phyloP scores from a whole-genome alignment of 768 basidiomycete species.

The Kwoniella sp. region DNA sequence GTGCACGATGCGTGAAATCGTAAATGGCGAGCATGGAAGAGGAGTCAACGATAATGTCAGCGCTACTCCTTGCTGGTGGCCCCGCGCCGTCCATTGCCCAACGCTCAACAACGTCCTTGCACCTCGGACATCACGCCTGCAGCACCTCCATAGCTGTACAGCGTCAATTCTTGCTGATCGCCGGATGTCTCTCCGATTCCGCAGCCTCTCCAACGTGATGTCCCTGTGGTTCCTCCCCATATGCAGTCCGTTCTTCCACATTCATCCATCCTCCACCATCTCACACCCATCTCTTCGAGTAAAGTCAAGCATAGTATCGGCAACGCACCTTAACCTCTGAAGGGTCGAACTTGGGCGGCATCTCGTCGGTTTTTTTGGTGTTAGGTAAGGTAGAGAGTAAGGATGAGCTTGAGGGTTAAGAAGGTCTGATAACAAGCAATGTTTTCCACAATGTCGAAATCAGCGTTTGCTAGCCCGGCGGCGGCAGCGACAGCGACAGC shows the following conservation, averaged over 20 bases:
- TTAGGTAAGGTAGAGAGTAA: constrained; percentile 16
- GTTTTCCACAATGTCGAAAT: background rate
- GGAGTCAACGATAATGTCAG: background rate
- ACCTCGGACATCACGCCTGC: background rate
- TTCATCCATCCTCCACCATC: background rate
- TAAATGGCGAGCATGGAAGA: background rate
- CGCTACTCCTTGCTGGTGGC: too few relatives aligned
- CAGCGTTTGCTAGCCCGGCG: background rate
- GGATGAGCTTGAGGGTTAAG: constrained; percentile 7
- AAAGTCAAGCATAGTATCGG: background rate
- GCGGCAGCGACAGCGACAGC: background rate
- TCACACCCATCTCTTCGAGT: background rate
- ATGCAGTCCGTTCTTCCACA: too few relatives aligned
- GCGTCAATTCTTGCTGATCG: background rate
- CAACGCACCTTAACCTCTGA: constrained; percentile 78
- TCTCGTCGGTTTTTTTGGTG: constrained; percentile 36
- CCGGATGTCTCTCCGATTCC: background rate
- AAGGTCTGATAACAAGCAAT: background rate
- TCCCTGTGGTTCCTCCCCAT: too few relatives aligned
- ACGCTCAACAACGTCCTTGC: background rate
- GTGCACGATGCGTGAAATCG: too few relatives aligned
- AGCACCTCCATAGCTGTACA: background rate
- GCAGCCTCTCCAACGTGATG: too few relatives aligned
- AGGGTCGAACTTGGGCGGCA: constrained; percentile 69
- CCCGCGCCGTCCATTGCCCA: background rate